Base-by-base conservation (phyloP, 2,329 filamentous ascomycete species). In the Fusarium pseudocircinatum region DNA sequence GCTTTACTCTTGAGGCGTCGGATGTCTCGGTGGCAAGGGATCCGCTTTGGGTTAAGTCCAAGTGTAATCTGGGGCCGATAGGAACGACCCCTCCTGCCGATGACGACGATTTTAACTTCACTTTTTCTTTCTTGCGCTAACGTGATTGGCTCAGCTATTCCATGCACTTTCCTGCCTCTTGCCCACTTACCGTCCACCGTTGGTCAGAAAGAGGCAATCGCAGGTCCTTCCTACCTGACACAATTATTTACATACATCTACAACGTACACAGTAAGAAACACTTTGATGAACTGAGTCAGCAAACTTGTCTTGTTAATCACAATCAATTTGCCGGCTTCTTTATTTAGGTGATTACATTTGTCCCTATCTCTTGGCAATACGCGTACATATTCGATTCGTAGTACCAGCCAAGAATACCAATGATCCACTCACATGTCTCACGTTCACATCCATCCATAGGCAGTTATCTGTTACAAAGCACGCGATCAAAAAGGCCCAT, bases 11-110 rank as follows among this genome's bases (percentile, higher is more conserved):
- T 34, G 52, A 69, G 70, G 73, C 49, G 57, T 64, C 73, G 73
- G 73, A 75, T 63, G 70, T 58, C 70, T 70, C 73, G 73, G 73
- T 75, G 73, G 73, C 67, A 62, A 57, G 24, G 54, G 57, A 32
- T 59, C 60, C 63, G 70, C 54, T 72, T 75, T 66, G 42, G 56
- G 73, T 39, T 43, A 74, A 67, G 67, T 42, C 56, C 37, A 24
- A 57, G 39, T 46, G 39, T 22, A 30, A 65, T 72, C 72, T 60
- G 72, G 72, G 72, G 64, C 68, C 39, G 63, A 63, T 61, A 46
- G 49, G 50, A 53, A 44, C 28, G 44, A 60, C 63, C 64, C 40
- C 64, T 67, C 64, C 44, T 46, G n/a, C 50, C 52, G 46, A 69
- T 69, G 67, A 69, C 67, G 67, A 69, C 56, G 70, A 64, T 47